Conservation (phyloP, 805 yeast species). For the Myxozyma kluyveri region DNA sequence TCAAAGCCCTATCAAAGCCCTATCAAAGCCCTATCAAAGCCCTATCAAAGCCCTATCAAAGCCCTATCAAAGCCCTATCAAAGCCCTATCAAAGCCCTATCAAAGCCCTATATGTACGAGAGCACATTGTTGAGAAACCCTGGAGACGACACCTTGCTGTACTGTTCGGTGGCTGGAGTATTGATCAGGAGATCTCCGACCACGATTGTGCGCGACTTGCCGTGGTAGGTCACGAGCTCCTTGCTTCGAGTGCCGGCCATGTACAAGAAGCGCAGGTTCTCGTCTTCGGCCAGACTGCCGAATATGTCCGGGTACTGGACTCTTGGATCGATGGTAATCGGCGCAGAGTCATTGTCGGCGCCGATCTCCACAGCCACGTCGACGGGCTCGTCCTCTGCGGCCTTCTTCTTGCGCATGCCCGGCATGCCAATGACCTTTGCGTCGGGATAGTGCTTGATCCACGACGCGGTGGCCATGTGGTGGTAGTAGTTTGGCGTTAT, state of each 20-base stretch:
- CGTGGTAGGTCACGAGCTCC: conserved; percentile 55
- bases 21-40: no score
- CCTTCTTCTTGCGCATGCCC: conserved; percentile 29
- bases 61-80: no score
- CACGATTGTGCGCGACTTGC: conserved; percentile 47
- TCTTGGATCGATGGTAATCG: no score
- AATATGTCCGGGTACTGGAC: no score
- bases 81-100: no score
- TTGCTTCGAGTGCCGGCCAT: conserved; percentile 56
- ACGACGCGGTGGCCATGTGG: conserved; percentile 57
- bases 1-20: no score
- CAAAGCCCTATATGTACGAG: no score
- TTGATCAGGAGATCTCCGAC: conserved; percentile 63
- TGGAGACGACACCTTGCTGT: no score
- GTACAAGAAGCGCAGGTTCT: conserved; percentile 53
- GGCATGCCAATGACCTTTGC: conserved; percentile 56
- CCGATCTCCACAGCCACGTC: conserved; percentile 47
- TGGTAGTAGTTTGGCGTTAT: conserved; percentile 66
- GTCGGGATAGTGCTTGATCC: conserved; percentile 51
- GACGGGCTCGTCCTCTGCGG: conserved; percentile 36
- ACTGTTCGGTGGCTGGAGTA: conserved; percentile 49
- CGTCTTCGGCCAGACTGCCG: conserved; percentile 24
- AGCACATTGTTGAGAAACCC: no score
- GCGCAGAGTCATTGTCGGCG: conserved; percentile 16
- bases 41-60: no score